Percentiles rank a stretch among this genome's conserved stretches.
Conservation (phyloP, 2,329 filamentous ascomycete species). For the Aspergillus unguis region DNA sequence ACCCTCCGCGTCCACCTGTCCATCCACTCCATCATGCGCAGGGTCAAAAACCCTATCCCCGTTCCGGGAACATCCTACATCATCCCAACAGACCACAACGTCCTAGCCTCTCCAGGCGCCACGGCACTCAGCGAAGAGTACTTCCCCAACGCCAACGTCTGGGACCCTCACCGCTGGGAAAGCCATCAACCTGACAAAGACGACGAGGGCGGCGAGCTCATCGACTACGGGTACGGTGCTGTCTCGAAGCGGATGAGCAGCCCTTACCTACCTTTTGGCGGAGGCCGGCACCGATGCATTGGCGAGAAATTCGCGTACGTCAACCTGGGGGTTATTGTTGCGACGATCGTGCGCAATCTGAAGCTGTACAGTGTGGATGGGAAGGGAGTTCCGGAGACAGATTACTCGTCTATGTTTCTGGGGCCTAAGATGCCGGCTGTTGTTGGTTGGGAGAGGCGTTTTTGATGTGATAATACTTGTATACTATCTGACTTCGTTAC, state of each 20-base stretch:
- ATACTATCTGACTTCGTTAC: no score
- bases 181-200: slow-evolving; percentile 29
- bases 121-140: slow-evolving; percentile 53
- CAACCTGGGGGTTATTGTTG: slow-evolving; percentile 64
- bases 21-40: slow-evolving; percentile 70
- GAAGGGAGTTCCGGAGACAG: slow-evolving; percentile 59
- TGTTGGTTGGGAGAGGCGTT: slow-evolving; percentile 19
- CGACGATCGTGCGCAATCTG: slow-evolving; percentile 60
- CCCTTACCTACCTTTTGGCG: slow-evolving; percentile 69
- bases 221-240: slow-evolving; percentile 61
- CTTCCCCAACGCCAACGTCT: slow-evolving; percentile 58
- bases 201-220: slow-evolving; percentile 52
- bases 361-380: slow-evolving; percentile 58
- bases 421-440: slow-evolving; percentile 19
- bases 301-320: slow-evolving; percentile 74
- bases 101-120: slow-evolving; percentile 80
- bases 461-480: background rate
- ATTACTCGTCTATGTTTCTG: slow-evolving; percentile 50
- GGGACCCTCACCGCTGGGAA: slow-evolving; percentile 64
- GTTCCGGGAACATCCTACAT: slow-evolving; percentile 59
- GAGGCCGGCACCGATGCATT: slow-evolving; percentile 69
- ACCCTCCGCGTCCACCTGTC: slow-evolving; percentile 68
- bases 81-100: slow-evolving; percentile 71
- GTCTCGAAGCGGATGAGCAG: slow-evolving; percentile 59
- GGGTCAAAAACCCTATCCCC: slow-evolving; percentile 64